Conservation (phyloP, 768 basidiomycete genomes). For the Termitomyces sp. region DNA sequence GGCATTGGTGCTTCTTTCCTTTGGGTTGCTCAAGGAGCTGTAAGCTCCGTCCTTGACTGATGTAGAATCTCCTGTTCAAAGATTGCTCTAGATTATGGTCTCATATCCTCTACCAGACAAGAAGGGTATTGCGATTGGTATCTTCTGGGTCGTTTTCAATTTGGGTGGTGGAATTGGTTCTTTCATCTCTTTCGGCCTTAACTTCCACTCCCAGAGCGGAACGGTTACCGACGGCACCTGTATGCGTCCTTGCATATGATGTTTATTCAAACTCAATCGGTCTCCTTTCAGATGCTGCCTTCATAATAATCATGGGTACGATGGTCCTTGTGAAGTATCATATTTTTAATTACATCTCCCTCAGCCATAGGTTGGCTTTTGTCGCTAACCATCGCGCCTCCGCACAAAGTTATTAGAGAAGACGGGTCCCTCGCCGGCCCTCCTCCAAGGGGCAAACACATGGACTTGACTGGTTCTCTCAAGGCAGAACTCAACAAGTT, state of each 20-base stretch:
- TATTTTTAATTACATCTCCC: neutral
- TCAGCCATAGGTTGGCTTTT: conserved; percentile 21
- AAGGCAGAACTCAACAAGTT: conserved; percentile 17
- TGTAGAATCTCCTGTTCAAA: neutral
- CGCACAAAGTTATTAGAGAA: conserved; percentile 20
- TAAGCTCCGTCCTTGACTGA: neutral
- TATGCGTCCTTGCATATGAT: conserved; percentile 5
- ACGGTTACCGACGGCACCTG: conserved; percentile 25
- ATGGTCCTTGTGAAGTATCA: neutral
- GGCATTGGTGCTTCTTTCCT: conserved; percentile 24
- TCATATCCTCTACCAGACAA: conserved; percentile 24
- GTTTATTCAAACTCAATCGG: neutral
- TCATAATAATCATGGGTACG: conserved; percentile 24
- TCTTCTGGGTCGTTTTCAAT: conserved; percentile 26
- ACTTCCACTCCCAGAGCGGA: conserved; percentile 21
- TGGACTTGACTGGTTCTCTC: conserved; percentile 12
- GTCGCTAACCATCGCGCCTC: conserved; percentile 17
- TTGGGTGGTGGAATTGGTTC: conserved; percentile 25
- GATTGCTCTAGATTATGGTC: conserved; percentile 20
- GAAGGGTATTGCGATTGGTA: conserved; percentile 20
- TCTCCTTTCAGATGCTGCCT: conserved; percentile 19
- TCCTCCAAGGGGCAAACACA: conserved; percentile 11
- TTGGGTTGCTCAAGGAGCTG: conserved; percentile 25
- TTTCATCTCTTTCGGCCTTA: conserved; percentile 23
- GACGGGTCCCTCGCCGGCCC: conserved; percentile 20